Evolutionary conservation across 768 basidiomycete genomes (phyloP), one percentile per base, ranked within the genome.

Genomic region (Crassisporium funariophilum): DNA sequence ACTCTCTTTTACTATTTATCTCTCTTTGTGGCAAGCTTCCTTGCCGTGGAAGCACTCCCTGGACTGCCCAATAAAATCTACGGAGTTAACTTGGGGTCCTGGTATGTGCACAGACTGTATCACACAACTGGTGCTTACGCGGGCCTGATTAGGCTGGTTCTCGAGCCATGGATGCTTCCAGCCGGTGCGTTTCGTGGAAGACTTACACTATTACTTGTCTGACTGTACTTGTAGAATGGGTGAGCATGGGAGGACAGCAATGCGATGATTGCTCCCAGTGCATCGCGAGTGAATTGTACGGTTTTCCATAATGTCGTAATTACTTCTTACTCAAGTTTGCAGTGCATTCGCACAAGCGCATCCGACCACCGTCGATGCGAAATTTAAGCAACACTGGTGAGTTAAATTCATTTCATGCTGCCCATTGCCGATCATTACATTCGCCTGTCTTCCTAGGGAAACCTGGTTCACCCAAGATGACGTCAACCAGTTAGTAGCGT

Each of bases 131-230:
- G 11, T 8, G 77, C 74, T 47, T 82, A 74, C 76, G 74, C 7
- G 16, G 9, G 13, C 33, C 13, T 47, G 8, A 40, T n/a, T 45
- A 89, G 88, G 88, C 73, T 91, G 40, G 64, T 91, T 0, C 62
- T 88, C 4, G 88, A 91, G 57, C 56, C 86, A n/a, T 91, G 88
- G 88, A 91, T 91, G 88, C 71, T 88, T 33, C 87, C 86, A 7
- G 67, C 73, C 62, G 84, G 83, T 83, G 49, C 2, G 55, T 15
- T 15, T 21, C 25, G 10, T 4, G n/a, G 3, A 21, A 35, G 5
- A 4, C 10, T 16, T 16, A 12, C 25, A 11, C 25, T 25, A 25
- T 36, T 4, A 35, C 12, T 19, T 4, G 12, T 16, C 9, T 20
- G 4, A 47, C 15, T 13, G 4, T 31, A 27, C 25, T 27, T 22